A percentile compares a stretch with the other conserved stretches of the same genome.
Conservation (phyloP, 179 eudicot species). For the Pouteria campechiana region DNA sequence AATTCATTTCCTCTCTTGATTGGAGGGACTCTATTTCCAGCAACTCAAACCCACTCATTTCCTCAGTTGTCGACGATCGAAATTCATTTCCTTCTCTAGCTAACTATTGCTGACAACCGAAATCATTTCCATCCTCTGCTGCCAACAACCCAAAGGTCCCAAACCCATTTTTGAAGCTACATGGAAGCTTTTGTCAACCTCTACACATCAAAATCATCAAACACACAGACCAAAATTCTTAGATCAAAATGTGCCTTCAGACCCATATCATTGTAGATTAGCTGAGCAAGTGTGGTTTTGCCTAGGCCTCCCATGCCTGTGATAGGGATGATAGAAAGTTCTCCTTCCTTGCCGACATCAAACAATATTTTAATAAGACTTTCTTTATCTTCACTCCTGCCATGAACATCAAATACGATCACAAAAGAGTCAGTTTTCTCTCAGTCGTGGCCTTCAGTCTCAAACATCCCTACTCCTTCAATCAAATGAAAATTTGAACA, state of each 20-base stretch:
- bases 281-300: conserved; percentile 6
- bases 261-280: conserved; percentile 7
- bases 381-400: conserved; percentile 5
- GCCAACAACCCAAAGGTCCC: too few species aligned
- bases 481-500: not conserved
- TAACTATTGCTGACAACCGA: too few species aligned
- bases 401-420: not conserved
- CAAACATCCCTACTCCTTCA: not conserved
- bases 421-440: conserved; percentile 7
- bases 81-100: too few species aligned
- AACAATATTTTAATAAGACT: not conserved
- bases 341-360: not conserved
- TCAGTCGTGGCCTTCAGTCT: not conserved
- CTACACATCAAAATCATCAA: conserved; percentile 5
- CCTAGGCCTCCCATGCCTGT: conserved; percentile 13
- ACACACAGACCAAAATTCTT: conserved; percentile 11
- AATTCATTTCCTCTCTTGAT: too few species aligned
- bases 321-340: conserved; percentile 1
- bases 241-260: conserved; percentile 3
- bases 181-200: conserved; percentile 4
- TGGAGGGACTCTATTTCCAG: too few species aligned
- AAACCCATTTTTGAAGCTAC: too few species aligned
- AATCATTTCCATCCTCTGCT: too few species aligned
- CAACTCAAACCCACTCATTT: too few species aligned
- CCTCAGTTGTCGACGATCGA: too few species aligned